phyloP scores from a whole-genome alignment of 306 rosid genomes.

The Myrica gale region DNA sequence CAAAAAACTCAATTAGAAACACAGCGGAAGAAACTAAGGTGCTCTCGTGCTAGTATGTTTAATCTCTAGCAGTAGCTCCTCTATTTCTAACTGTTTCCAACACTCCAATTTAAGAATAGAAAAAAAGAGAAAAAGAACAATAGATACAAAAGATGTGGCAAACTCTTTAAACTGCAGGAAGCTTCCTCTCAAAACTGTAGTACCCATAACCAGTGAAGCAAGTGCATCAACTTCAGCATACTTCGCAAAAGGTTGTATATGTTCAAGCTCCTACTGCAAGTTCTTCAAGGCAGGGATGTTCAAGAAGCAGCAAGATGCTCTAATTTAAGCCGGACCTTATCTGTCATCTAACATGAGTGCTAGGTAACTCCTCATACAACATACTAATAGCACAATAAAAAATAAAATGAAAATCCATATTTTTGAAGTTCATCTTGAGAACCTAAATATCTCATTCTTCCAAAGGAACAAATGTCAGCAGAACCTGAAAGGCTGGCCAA shows the following conservation, averaged over 20 bases:
- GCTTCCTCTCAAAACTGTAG: neutral
- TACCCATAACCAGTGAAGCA: neutral
- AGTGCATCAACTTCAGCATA: neutral
- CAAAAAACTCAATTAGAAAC: slow-evolving; percentile 7
- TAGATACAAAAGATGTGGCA: neutral
- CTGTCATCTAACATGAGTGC: neutral
- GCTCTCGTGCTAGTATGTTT: neutral
- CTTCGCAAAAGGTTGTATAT: neutral
- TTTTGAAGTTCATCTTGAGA: neutral
- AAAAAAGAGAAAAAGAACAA: neutral
- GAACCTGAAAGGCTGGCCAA: neutral
- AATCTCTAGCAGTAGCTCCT: neutral
- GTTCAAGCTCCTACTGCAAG: too few species aligned
- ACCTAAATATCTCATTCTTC: neutral
- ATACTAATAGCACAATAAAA: too few species aligned
- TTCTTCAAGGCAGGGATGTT: too few species aligned
- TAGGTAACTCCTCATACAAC: neutral
- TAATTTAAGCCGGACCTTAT: neutral
- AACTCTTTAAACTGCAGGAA: neutral
- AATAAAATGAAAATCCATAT: neutral
- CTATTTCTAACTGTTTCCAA: neutral
- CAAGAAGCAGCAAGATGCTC: too few species aligned
- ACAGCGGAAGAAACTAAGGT: neutral
- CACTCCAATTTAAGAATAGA: neutral
- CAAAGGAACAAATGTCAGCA: neutral